A percentile compares a stretch with the other conserved stretches of the same genome.
phyloP scores from a whole-genome alignment of 306 rosid genomes.

The Castanospermum australe region DNA sequence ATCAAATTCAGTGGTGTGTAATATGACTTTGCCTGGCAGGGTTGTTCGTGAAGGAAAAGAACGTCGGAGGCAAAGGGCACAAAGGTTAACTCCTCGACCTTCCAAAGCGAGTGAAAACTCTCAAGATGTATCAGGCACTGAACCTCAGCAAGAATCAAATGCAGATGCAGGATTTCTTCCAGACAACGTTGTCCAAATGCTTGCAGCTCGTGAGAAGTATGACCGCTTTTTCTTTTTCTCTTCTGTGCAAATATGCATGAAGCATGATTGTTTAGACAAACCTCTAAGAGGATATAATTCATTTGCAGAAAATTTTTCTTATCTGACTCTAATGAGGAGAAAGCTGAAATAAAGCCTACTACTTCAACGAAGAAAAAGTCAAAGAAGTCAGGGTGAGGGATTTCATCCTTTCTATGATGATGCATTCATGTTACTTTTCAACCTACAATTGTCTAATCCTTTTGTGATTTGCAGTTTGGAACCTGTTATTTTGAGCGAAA shows the following conservation, averaged over 20 bases:
- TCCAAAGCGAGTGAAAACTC: conserved; percentile 37
- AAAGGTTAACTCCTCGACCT: conserved; percentile 59
- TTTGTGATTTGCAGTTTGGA: conserved; percentile 58
- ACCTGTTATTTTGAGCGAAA: conserved; percentile 53
- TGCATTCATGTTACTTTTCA: neutral
- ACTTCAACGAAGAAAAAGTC: conserved; percentile 54
- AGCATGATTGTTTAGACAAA: neutral
- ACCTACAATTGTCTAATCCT: neutral
- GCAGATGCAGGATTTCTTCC: conserved; percentile 70
- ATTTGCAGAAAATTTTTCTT: conserved; percentile 58
- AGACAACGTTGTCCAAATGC: conserved; percentile 64
- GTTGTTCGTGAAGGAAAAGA: conserved; percentile 71
- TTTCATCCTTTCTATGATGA: conserved; percentile 9
- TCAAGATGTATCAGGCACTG: conserved; percentile 35
- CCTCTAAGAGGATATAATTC: conserved; percentile 21
- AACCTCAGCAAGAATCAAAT: conserved; percentile 34
- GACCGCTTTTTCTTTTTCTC: neutral
- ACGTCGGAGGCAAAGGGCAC: conserved; percentile 72
- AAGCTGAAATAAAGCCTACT: conserved; percentile 38
- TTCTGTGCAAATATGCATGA: neutral
- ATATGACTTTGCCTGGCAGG: conserved; percentile 41
- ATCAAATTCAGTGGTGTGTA: neutral
- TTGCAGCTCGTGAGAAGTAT: conserved; percentile 85
- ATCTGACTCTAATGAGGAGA: conserved; percentile 62
- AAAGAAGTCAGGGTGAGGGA: conserved; percentile 62